Evolutionary conservation across 2,329 filamentous ascomycete genomes (phyloP), one percentile per base, ranked within the genome.

Genomic region (Coniochaeta prunicola): DNA sequence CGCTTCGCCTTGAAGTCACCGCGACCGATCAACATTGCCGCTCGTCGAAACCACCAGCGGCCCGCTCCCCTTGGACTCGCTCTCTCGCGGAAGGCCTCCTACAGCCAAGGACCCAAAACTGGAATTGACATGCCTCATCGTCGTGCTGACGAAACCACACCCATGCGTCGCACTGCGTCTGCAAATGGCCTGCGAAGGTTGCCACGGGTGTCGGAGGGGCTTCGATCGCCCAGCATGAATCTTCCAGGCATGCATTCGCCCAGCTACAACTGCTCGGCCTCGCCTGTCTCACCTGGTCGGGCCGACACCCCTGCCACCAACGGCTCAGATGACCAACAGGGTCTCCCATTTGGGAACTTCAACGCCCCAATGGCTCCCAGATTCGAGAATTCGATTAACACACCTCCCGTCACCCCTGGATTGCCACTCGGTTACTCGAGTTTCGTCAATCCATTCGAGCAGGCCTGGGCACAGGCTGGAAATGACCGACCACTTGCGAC

Each of bases 341-440:
- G 61, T n/a, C 67, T 65, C 36, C 57, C 66, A 1, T 66, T 65
- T 15, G 63, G 65, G 6, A 63, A 64, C 9, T 34, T 60, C 56
- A 62, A 59, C n/a, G 57, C 61, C 19, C 57, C 68, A 13, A 65
- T 72, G 45, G 21, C 45, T 5, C 13, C 45, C 21, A 21, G 45
- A 12, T 50, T 50, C 24, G 77, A 81, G 61, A 70, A 75, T 21
- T 77, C 76, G 19, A 69, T 82, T 55, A 79, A 79, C 64, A 83
- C 81, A 6, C 81, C 81, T 15, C 81, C 81, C 2, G 77, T 75
- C 4, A 83, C 81, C 1, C 81, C 81, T 0, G 79, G 79, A 17
- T 65, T 81, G 36, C 68, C 33, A 12, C 33, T 42, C 7, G 36
- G 36, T n/a, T 50, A 50, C 45, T 50, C 45, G 4, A 17, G n/a